These are phyloP conservation scores for Diplodia scrobiculata DNA, from an alignment of 2,329 filamentous ascomycete species.

Conservation along the genomic window DNA sequence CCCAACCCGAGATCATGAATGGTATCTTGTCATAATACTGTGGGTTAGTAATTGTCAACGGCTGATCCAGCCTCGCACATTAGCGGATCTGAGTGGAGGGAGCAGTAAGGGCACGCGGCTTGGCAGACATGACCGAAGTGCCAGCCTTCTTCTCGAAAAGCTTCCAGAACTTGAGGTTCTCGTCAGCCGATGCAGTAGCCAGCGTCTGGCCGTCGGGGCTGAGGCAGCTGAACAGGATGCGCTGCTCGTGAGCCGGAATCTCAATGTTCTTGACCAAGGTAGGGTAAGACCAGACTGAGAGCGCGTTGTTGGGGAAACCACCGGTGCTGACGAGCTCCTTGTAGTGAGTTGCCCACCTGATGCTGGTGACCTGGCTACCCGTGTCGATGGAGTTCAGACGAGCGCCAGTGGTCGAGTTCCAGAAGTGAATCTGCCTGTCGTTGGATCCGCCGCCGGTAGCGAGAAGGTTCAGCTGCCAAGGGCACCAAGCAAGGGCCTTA, in stretches of 20 bases:
- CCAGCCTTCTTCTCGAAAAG: slow-evolving; percentile 98
- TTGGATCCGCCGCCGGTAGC: slow-evolving; percentile 95
- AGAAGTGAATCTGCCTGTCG: slow-evolving; percentile 98
- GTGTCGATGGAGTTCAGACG: slow-evolving; percentile 99
- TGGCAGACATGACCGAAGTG: slow-evolving; percentile 15
- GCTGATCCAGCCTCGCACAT: neutral
- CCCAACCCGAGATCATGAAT: slow-evolving; percentile 1
- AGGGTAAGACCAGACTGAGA: slow-evolving; percentile 99
- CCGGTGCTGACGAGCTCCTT: slow-evolving; percentile 97
- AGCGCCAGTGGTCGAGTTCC: slow-evolving; percentile 97
- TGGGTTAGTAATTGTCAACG: slow-evolving; percentile 17
- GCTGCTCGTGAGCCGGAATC: slow-evolving; percentile 95
- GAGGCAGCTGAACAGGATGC: slow-evolving; percentile 93
- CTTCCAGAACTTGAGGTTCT: slow-evolving; percentile 99
- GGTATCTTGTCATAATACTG: slow-evolving; percentile 25
- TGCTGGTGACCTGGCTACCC: slow-evolving; percentile 92
- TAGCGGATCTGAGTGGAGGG: slow-evolving; percentile 29
- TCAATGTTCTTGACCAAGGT: slow-evolving; percentile 96
- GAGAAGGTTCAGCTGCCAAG: slow-evolving; percentile 96
- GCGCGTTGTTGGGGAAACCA: slow-evolving; percentile 97
- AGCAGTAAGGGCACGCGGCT: slow-evolving; percentile 22
- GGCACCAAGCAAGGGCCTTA: slow-evolving; percentile 98
- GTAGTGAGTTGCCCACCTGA: slow-evolving; percentile 95
- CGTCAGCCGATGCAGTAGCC: slow-evolving; percentile 91
- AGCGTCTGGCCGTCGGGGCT: slow-evolving; percentile 98